phyloP scores from a whole-genome alignment of 257 asterid species.

The Solanum rostratum region DNA sequence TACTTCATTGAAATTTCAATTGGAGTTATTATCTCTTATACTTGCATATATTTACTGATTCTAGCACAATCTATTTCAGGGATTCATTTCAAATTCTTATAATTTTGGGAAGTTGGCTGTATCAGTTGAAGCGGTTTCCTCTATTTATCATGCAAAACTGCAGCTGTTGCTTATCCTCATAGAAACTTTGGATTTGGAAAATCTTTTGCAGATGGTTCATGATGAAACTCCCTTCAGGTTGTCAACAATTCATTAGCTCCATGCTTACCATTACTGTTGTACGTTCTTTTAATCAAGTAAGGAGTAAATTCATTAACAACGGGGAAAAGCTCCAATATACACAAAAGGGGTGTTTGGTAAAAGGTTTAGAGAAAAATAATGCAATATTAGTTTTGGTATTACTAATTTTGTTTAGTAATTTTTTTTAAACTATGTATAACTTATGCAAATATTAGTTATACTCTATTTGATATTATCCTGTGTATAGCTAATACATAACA shows the following conservation, averaged over 20 bases:
- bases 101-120: constrained; percentile 68
- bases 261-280: background rate
- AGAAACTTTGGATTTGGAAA: constrained; percentile 80
- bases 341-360: background rate
- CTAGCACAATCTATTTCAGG: constrained; percentile 33
- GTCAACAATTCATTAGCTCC: constrained; percentile 3
- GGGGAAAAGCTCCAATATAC: background rate
- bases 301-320: background rate
- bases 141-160: constrained; percentile 70
- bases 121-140: constrained; percentile 58
- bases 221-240: constrained; percentile 86
- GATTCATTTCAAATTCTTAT: constrained; percentile 48
- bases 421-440: background rate
- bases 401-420: background rate
- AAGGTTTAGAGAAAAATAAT: background rate
- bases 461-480: background rate
- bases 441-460: background rate
- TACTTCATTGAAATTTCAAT: constrained; percentile 17
- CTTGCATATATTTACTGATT: constrained; percentile 2
- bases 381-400: background rate
- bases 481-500: background rate
- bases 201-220: constrained; percentile 82
- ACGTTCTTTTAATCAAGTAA: background rate
- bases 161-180: constrained; percentile 78
- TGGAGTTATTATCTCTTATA: constrained; percentile 6